Evolutionary conservation across 352 stramenopile species (phyloP).

Genomic region (Phytopythium kandeliae): DNA sequence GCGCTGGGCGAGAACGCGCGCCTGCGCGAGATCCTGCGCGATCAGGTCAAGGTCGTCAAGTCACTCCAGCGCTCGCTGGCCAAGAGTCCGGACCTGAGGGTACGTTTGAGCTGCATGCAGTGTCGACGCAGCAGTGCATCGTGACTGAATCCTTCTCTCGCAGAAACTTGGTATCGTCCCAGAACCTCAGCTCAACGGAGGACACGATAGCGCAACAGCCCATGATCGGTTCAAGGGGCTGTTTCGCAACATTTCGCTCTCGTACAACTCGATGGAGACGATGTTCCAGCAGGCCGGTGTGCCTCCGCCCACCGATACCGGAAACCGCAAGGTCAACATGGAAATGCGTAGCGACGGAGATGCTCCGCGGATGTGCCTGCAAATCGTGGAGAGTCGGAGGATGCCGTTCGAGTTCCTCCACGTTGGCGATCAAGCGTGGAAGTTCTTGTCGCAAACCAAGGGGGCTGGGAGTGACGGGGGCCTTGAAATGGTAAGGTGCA

Average conservation of each 20-base stretch:
- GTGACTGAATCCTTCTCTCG: background rate
- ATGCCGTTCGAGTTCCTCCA: conserved; percentile 25
- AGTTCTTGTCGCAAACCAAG: conserved; percentile 18
- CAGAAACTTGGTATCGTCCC: conserved; percentile 18
- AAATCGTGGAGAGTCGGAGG: conserved; percentile 32
- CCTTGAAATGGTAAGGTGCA: conserved; percentile 36
- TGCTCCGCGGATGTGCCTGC: conserved; percentile 30
- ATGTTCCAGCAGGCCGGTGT: conserved; percentile 27
- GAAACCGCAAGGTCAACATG: conserved; percentile 35
- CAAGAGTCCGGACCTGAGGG: conserved; percentile 23
- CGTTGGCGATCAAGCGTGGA: conserved; percentile 26
- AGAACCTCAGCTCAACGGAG: background rate
- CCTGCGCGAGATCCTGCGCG: conserved; percentile 35
- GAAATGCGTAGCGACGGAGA: conserved; percentile 30
- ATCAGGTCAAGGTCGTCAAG: conserved; percentile 32
- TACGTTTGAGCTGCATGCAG: conserved; percentile 1
- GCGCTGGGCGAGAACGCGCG: conserved; percentile 38
- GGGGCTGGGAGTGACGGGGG: conserved; percentile 13
- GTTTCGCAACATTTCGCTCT: conserved; percentile 28
- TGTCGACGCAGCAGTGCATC: background rate
- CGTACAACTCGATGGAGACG: conserved; percentile 21
- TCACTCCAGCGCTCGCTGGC: conserved; percentile 22
- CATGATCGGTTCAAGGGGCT: conserved; percentile 32
- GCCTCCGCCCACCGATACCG: conserved; percentile 12
- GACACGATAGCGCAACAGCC: conserved; percentile 3